phyloP scores from a whole-genome alignment of 176 grass and related monocot species.

The Carex scoparia region DNA sequence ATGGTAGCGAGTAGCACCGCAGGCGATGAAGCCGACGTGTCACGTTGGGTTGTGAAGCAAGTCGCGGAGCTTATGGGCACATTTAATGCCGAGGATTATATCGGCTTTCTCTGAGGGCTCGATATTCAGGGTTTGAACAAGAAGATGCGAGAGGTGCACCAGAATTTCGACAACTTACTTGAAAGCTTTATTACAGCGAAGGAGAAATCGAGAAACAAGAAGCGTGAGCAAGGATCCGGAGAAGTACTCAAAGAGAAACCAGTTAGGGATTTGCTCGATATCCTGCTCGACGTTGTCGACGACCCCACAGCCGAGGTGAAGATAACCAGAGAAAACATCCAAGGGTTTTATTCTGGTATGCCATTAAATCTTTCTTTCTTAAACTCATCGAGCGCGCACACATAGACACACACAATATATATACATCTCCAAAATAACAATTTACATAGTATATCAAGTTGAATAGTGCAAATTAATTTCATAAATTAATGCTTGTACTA shows the following conservation, averaged over 20 bases:
- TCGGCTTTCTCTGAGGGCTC: constrained; percentile 39
- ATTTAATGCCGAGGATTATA: constrained; percentile 64
- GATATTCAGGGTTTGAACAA: constrained; percentile 62
- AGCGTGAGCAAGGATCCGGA: background rate
- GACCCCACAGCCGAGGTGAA: constrained; percentile 46
- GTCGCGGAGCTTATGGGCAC: constrained; percentile 48
- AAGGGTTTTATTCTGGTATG: constrained; percentile 71
- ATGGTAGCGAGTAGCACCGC: constrained; percentile 45
- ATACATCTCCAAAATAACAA: background rate
- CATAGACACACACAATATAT: background rate
- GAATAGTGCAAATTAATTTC: too few relatives aligned
- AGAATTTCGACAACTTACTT: constrained; percentile 47
- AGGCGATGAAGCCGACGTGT: constrained; percentile 30
- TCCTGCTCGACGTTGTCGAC: constrained; percentile 49
- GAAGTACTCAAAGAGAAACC: background rate
- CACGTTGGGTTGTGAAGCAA: constrained; percentile 42
- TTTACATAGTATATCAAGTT: too few relatives aligned
- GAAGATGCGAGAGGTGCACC: constrained; percentile 36
- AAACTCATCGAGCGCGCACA: background rate
- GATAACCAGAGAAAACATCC: constrained; percentile 53
- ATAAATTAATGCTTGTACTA: too few relatives aligned
- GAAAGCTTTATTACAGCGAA: constrained; percentile 54
- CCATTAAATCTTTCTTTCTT: background rate
- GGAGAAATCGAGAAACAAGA: constrained; percentile 27
- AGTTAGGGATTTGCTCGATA: constrained; percentile 61